Base-by-base conservation (phyloP, 768 basidiomycete species). In the Suillus brevipes region DNA sequence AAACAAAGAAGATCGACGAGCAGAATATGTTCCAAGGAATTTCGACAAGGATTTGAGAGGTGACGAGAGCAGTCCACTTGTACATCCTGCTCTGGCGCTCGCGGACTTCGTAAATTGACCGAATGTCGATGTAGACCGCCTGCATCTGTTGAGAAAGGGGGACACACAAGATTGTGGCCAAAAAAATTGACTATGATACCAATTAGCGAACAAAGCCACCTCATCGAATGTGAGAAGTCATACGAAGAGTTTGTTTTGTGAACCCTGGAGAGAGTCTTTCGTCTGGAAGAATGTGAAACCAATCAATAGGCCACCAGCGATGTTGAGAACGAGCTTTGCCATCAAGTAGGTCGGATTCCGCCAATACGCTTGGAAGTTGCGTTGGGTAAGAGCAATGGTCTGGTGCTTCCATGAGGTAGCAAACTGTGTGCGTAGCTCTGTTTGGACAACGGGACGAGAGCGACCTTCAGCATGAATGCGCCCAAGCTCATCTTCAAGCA, bases 51-150 rank as follows among this genome's bases (percentile, higher is more conserved):
- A 89, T 77, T 69, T 85, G 84, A 0, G 87, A 79, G 0, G 85
- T 83, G 31, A 87, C 66, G 20, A 88, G 77, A 0, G 86, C 85
- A 1, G 82, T 79, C 89, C 88, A 90, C 64, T 80, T 82, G 74
- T 90, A 90, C 78, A 87, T 89, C 47, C 84, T 78, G 63, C 85
- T 87, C 0, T 88, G 81, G 3, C 86, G 82, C 72, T 91, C 89
- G 37, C 89, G 83, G 43, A 88, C 83, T 70, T 89, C 87, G 67
- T 89, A 90, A 36, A 90, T 77, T 2, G 72, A 77, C n/a, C 89
- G 85, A 61, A 85, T 81, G 38, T 78, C 75, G 65, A 90, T 79
- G 77, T 85, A 90, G 43, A 83, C 80, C 20, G 85, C 83, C 71
- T 88, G 88, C 0, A 90, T 80, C 69, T 90, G 88, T 69, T 88